phyloP scores from a whole-genome alignment of 352 stramenopile species.

The Phytophthora hibernalis region DNA sequence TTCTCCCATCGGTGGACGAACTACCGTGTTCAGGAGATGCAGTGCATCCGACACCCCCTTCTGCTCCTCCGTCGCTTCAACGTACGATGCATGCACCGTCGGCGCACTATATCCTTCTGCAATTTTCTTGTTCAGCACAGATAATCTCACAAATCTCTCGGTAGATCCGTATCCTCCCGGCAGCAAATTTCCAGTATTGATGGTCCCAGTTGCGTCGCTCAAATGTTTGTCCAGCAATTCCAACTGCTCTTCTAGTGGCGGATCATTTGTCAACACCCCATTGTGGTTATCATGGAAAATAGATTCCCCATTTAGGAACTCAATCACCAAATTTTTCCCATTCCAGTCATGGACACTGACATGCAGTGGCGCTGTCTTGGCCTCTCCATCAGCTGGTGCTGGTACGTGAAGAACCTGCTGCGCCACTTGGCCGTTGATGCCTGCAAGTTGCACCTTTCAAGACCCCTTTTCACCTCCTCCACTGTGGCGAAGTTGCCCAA shows the following conservation, averaged over 20 bases:
- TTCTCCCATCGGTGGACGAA: slow-evolving; percentile 49
- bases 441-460: slow-evolving; percentile 66
- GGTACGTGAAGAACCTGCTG: slow-evolving; percentile 27
- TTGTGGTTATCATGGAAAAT: slow-evolving; percentile 72
- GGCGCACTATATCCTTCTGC: slow-evolving; percentile 45
- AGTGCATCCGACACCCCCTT: slow-evolving; percentile 56
- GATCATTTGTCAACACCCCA: slow-evolving; percentile 76
- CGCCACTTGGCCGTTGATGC: slow-evolving; percentile 49
- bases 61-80: slow-evolving; percentile 65
- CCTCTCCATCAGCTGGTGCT: slow-evolving; percentile 21
- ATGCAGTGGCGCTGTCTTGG: slow-evolving; percentile 58
- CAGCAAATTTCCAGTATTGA: slow-evolving; percentile 30
- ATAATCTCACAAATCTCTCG: slow-evolving; percentile 70
- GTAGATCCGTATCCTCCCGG: slow-evolving; percentile 64
- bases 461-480: slow-evolving; percentile 57
- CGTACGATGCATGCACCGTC: slow-evolving; percentile 47
- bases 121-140: slow-evolving; percentile 64
- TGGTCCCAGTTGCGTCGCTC: slow-evolving; percentile 11
- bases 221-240: slow-evolving; percentile 39
- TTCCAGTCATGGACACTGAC: slow-evolving; percentile 67
- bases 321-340: slow-evolving; percentile 74
- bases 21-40: slow-evolving; percentile 74
- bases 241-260: slow-evolving; percentile 59
- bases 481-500: slow-evolving; percentile 75
- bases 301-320: slow-evolving; percentile 65